phyloP scores from a whole-genome alignment of 2,329 filamentous ascomycete genomes.

The Xylariaceae sp. region DNA sequence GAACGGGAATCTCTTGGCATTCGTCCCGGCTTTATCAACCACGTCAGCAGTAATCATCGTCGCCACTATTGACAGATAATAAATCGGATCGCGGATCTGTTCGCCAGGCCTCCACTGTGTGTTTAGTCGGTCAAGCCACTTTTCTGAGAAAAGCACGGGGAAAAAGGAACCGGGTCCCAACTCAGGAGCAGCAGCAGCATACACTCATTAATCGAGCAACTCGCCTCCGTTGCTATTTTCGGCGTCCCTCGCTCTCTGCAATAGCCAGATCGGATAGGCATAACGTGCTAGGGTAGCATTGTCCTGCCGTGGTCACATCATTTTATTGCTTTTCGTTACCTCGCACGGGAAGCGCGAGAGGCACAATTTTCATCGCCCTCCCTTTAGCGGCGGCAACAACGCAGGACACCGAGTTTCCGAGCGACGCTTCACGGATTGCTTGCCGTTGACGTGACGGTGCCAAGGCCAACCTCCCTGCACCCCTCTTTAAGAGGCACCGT shows the following conservation, averaged over 20 bases:
- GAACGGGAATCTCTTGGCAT: conserved; percentile 26
- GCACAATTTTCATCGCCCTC: conserved; percentile 9
- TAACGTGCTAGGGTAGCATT: conserved; percentile 1
- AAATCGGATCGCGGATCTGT: conserved; percentile 2
- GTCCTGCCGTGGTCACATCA: not conserved
- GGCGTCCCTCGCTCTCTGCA: not conserved
- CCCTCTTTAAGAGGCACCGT: conserved; percentile 13
- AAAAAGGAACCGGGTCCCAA: conserved; percentile 2
- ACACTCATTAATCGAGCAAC: conserved; percentile 3
- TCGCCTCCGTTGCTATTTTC: conserved; percentile 5
- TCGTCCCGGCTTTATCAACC: conserved; percentile 21
- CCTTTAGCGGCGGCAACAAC: conserved; percentile 2
- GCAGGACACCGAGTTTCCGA: conserved; percentile 14
- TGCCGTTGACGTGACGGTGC: conserved; percentile 11
- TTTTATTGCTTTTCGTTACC: not conserved
- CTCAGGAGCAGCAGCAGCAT: conserved; percentile 14
- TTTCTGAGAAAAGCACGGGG: conserved; percentile 15
- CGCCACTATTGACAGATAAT: conserved; percentile 9
- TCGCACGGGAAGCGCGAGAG: conserved; percentile 16
- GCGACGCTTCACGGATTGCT: conserved; percentile 3
- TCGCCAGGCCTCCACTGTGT: conserved; percentile 6
- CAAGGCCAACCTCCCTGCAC: conserved; percentile 17
- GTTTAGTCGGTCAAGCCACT: conserved; percentile 20
- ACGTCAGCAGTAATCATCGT: conserved; percentile 26
- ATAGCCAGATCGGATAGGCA: conserved; percentile 3